phyloP scores from a whole-genome alignment of 2,329 filamentous ascomycete genomes.

The Alternaria ventricosa region DNA sequence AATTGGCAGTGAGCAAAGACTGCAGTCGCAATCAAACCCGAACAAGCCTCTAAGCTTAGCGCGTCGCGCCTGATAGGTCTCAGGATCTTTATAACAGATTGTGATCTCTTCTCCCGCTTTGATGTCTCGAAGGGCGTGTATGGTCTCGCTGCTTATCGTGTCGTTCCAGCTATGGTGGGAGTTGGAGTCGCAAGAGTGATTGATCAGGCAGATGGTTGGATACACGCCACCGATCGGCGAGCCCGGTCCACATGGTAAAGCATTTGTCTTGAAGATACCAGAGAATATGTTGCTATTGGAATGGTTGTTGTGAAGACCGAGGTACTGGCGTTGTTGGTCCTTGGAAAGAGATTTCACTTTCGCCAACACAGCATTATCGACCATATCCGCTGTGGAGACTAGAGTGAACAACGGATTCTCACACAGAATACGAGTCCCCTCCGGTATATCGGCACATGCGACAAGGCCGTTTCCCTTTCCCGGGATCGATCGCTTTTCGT shows the following conservation, averaged over 20 bases:
- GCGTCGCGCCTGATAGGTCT: not conserved
- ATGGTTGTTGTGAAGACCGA: not conserved
- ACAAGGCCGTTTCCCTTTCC: not conserved
- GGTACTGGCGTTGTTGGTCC: not conserved
- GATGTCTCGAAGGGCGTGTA: not conserved
- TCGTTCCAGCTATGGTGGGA: not conserved
- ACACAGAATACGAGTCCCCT: not conserved
- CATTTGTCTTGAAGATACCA: not conserved
- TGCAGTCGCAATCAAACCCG: no score
- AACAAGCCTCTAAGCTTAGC: not conserved
- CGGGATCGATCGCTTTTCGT: not conserved
- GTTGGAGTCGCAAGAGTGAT: not conserved
- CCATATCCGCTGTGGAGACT: not conserved
- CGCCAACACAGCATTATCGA: not conserved
- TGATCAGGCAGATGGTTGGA: not conserved
- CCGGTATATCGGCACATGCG: not conserved
- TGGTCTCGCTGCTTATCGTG: not conserved
- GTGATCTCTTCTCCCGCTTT: not conserved
- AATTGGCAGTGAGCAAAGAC: no score
- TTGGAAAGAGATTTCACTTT: not conserved
- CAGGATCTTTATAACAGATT: not conserved
- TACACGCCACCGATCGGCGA: not conserved
- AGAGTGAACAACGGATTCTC: not conserved
- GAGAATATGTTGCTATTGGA: not conserved
- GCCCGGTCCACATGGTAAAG: not conserved